Evolutionary conservation across 257 asterid genomes (phyloP).

Genomic region (Misopates orontium): DNA sequence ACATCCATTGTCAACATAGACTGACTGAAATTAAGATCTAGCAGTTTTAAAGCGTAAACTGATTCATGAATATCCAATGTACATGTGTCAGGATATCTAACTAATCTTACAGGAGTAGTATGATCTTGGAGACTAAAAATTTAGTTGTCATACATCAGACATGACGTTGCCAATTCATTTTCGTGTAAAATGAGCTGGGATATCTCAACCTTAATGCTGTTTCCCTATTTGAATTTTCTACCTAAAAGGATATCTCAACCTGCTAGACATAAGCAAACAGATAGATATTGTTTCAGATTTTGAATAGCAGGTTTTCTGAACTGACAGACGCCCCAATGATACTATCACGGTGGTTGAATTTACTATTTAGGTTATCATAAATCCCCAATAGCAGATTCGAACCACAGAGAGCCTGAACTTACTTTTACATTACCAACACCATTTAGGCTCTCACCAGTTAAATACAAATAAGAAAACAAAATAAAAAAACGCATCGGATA

Average conservation of each 20-base stretch:
- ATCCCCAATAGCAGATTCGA: no score
- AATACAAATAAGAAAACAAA: not conserved
- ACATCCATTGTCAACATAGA: not conserved
- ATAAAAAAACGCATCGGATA: not conserved
- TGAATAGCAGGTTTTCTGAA: slow-evolving; percentile 8
- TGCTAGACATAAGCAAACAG: not conserved
- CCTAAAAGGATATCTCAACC: no score
- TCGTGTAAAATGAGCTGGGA: not conserved
- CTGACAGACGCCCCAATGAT: not conserved
- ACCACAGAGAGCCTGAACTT: not conserved
- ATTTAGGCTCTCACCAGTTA: slow-evolving; percentile 4
- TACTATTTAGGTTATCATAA: no score
- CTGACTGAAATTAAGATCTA: not conserved
- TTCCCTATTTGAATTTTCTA: no score
- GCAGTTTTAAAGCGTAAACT: not conserved
- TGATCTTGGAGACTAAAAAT: slow-evolving; percentile 7
- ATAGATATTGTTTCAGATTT: not conserved
- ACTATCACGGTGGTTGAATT: not conserved
- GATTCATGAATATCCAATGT: not conserved
- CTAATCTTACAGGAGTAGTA: slow-evolving; percentile 1
- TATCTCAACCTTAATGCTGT: no score
- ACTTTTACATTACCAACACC: not conserved
- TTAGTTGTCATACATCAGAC: slow-evolving; percentile 4
- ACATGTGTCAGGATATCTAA: slow-evolving; percentile 5
- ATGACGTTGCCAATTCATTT: not conserved